Base-by-base conservation (phyloP, 768 basidiomycete species). In the Pleurotus pulmonarius region DNA sequence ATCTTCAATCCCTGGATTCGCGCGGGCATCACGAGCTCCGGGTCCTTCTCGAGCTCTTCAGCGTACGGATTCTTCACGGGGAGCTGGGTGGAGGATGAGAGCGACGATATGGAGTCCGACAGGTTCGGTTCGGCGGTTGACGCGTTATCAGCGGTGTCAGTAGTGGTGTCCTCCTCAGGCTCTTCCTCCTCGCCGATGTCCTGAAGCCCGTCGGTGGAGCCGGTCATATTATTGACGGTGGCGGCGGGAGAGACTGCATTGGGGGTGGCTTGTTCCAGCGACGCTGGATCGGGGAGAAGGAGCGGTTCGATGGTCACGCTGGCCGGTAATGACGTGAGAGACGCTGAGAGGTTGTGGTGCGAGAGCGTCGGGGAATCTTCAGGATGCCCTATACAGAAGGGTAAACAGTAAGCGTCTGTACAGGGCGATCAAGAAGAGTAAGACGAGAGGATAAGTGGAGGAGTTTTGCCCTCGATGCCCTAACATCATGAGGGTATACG, bases 141-240 rank as follows among this genome's bases (percentile, higher is more conserved):
- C 9, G 29, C 29, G 40, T 49, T 46, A 3, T 54, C 46, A 26
- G 40, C 49, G 45, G 37, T 59, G 39, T 54, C 58, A 41, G 44
- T 45, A 4, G 37, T 62, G 26, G 45, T 59, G 16, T 52, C 49
- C 20, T 81, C 83, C 45, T 85, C 83, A 16, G 82, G 82, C 61
- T 85, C 84, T 25, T 78, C 80, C n/a, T 81, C 82, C 63, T 86
- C 85, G 7, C 79, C 77, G 34, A 86, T 86, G 61, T 85, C 81
- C 47, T 80, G 82, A n/a, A 86, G 68, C 0, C 74, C 74, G 34
- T 65, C 67, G 16, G 66, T 56, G 5, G 61, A 64, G 6, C 67
- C 64, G 56, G 65, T 69, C 41, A 66, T 69, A 58, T 58, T 65
- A 9, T 29, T 29, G 29, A 9, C 29, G 29, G 29, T 29, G 8